Base-by-base conservation (phyloP, 257 asterid species). In the Primulina huaijiensis region DNA sequence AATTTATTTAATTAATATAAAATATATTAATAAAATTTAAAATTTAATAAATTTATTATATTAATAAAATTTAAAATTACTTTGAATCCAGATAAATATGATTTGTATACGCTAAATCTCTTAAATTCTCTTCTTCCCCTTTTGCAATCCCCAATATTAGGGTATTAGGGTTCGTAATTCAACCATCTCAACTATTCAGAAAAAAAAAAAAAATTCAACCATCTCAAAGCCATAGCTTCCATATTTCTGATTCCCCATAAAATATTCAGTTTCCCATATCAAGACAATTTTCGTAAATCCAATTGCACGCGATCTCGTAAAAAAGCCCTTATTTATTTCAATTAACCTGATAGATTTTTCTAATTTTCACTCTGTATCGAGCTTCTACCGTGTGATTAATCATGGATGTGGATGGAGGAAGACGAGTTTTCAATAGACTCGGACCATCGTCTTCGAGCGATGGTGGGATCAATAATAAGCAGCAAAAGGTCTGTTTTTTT, bases 371-470 rank as follows among this genome's bases (percentile, higher is more conserved):
- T 8, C 12, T 46, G 11, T 16, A 37, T 74, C 80, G 58, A 12
- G 20, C 17, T 57, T 62, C 53, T 21, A 12, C 55, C 23, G 62
- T 64, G 73, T 74, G 21, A 55, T 62, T 40, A 40, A 53, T 56
- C 55, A 91, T 94, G 98, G 98, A 91, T 71, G 74, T 82, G 62
- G 90, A 89, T 66, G 96, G 98, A 33, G 85, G 87, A 68, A 88
- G 87, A 67, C 83, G 97, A 60, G 76, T 88, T 14, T 91, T 84
- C 60, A 78, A 84, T 23, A 76, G 96, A 37, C 80, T 87, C 5
- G 96, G 97, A 0, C 90, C 86, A 9, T 87, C 86, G 19, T 74
- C 88, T 38, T 80, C 89, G 50, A 65, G 40, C 62, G 85, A 83
- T 38, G 80, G 60, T 76, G 67, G 69, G 2, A 70, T 31, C 67